Base-by-base conservation (phyloP, 163 green algal species). In the Chloromonas sp. region DNA sequence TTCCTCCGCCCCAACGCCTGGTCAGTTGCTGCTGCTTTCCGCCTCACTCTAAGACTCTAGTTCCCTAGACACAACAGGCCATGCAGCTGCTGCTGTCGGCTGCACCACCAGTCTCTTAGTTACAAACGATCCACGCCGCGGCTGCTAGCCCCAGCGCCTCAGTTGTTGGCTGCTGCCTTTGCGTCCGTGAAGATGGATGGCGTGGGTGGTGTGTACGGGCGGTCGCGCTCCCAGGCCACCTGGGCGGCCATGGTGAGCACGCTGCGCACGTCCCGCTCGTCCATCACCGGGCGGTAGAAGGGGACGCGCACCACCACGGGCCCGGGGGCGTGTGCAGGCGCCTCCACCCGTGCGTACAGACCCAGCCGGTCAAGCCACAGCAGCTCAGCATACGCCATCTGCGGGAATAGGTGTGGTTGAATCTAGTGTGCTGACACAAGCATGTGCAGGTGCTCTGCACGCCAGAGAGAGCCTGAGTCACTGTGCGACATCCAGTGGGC, bases 221-320 rank as follows among this genome's bases (percentile, higher is more conserved):
- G 89, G 62, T 97, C 92, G 0, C 60, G 61, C 92, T 98, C 95
- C 95, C 96, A 98, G 0, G 93, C 36, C 58, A 84, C 61, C 85
- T 98, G 96, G 2, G 93, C 92, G 61, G 96, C 92, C 94, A 98
- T 98, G 36, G 95, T 98, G 60, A 98, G 89, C 36, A 92, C 59
- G 71, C 71, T 79, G 71, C 71, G 71, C 71, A 79, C 96, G 81
- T 98, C 96, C 0, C 95, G 87, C 85, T 98, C 95, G 80, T 98
- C 94, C 71, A 93, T 82, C 58, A 97, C 95, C 1, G 90, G 82
- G 36, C 94, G 85, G 60, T 89, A 82, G 84, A 98, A 98, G 14
- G 91, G 88, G 79, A 97, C 89, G 58, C 94, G 92, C 81, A 96
- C 83, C 79, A 92, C 85, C 81, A 82, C n/a, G 0, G 82, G 14